Evolutionary conservation across 2,329 filamentous ascomycete species (phyloP).

Genomic region (Clonostachys rhizophaga): DNA sequence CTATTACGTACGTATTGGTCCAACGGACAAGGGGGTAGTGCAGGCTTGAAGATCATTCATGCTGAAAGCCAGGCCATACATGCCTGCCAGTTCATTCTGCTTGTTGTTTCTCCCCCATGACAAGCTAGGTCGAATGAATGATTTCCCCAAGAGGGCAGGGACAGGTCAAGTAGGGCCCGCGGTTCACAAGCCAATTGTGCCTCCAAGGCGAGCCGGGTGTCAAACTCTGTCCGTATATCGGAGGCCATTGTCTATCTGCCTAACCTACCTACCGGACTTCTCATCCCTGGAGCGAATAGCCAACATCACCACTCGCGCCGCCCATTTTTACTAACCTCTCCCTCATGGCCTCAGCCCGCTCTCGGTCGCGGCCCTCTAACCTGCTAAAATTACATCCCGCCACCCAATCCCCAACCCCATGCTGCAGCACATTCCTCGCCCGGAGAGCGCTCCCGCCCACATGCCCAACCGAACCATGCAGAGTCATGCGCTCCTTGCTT

Average conservation of each 20-base stretch:
- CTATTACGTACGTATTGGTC: too few species aligned
- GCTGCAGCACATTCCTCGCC: conserved; percentile 71
- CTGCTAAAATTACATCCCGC: conserved; percentile 48
- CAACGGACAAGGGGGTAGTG: too few species aligned
- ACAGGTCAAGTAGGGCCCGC: too few species aligned
- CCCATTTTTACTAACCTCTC: conserved; percentile 58
- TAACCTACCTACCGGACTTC: background rate
- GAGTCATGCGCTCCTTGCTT: conserved; percentile 58
- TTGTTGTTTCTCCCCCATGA: too few species aligned
- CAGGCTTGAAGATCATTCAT: background rate
- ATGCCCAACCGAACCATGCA: conserved; percentile 70
- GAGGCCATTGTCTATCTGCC: background rate
- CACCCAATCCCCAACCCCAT: conserved; percentile 67
- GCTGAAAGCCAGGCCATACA: background rate
- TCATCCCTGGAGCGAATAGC: conserved; percentile 56
- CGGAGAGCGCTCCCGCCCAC: conserved; percentile 46
- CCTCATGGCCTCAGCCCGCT: conserved; percentile 60
- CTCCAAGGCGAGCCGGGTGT: background rate
- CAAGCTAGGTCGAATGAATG: too few species aligned
- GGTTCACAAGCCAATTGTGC: background rate
- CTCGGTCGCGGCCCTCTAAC: conserved; percentile 35
- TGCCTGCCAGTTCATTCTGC: background rate
- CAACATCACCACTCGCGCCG: conserved; percentile 53
- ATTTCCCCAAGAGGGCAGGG: too few species aligned
- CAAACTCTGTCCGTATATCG: background rate